Conservation (phyloP, 2,329 filamentous ascomycete species). For the Verticillium zaregamsianum region DNA sequence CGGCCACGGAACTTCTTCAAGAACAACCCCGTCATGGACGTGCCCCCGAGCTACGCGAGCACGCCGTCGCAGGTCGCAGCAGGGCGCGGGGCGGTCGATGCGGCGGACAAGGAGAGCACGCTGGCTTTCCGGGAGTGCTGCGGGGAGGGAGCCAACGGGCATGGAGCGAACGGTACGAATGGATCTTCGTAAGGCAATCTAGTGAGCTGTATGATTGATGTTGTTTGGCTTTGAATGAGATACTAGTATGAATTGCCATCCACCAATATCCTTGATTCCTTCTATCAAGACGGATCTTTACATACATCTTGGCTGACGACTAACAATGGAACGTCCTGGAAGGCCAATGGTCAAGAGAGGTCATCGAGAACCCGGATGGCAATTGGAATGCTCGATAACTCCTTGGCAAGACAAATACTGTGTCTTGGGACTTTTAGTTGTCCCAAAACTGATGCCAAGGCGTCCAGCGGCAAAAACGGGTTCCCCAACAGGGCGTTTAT, state of each 20-base stretch:
- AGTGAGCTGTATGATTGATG: too few relatives aligned
- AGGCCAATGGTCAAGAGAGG: not conserved
- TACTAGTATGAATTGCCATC: too few relatives aligned
- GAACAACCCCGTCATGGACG: constrained; percentile 72
- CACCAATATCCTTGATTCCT: too few relatives aligned
- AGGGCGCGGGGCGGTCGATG: constrained; percentile 37
- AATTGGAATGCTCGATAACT: not conserved
- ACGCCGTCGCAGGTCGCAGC: constrained; percentile 66
- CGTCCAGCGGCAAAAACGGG: not conserved
- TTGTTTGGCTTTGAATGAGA: too few relatives aligned
- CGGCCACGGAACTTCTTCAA: constrained; percentile 80
- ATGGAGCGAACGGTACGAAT: not conserved
- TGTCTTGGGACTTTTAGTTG: not conserved
- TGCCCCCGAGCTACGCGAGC: constrained; percentile 66
- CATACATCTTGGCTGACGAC: too few relatives aligned
- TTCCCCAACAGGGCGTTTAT: not conserved
- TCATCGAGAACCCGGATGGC: not conserved
- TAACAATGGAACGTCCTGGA: too few relatives aligned
- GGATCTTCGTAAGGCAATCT: not conserved
- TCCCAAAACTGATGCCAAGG: not conserved
- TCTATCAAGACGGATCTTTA: too few relatives aligned
- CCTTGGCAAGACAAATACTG: not conserved
- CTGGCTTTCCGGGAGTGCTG: constrained; percentile 21
- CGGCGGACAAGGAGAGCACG: constrained; percentile 43
- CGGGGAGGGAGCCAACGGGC: not conserved